A percentile compares a stretch with the other conserved stretches of the same genome.
phyloP scores from a whole-genome alignment of 495 filamentous ascomycete genomes.

The Neurospora tetraspora region DNA sequence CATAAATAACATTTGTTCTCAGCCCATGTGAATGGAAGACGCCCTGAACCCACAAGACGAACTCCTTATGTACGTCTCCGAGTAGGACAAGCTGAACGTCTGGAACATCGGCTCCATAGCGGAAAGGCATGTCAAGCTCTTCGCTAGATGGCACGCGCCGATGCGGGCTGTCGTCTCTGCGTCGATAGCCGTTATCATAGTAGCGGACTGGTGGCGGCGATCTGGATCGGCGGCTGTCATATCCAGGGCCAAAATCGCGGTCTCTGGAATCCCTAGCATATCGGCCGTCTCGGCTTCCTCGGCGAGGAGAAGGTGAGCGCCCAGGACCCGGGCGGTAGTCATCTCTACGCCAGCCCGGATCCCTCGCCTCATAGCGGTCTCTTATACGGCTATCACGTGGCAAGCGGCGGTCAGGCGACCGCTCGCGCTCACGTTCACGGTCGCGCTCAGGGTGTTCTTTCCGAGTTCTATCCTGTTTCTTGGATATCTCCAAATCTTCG shows the following conservation, averaged over 20 bases:
- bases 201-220: slow-evolving; percentile 34
- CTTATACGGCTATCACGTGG: slow-evolving; percentile 12
- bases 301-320: slow-evolving; percentile 42
- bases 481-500: slow-evolving; percentile 87
- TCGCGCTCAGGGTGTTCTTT: slow-evolving; percentile 26
- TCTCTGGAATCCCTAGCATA: slow-evolving; percentile 25
- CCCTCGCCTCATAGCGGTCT: slow-evolving; percentile 35
- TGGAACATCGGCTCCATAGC: slow-evolving; percentile 68
- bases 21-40: slow-evolving; percentile 61
- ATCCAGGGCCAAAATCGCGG: slow-evolving; percentile 28
- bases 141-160: slow-evolving; percentile 44
- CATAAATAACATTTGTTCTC: slow-evolving; percentile 62
- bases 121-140: slow-evolving; percentile 60
- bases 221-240: slow-evolving; percentile 48
- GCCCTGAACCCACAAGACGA: slow-evolving; percentile 70
- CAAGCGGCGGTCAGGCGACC: slow-evolving; percentile 21
- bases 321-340: slow-evolving; percentile 48
- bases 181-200: slow-evolving; percentile 46
- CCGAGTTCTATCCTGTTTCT: slow-evolving; percentile 66
- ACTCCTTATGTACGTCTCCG: slow-evolving; percentile 70
- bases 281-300: slow-evolving; percentile 31
- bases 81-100: slow-evolving; percentile 83
- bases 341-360: slow-evolving; percentile 40
- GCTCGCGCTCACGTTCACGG: slow-evolving; percentile 11
- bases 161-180: slow-evolving; percentile 54